Percentiles rank a stretch among this genome's conserved stretches.
These are phyloP conservation scores for Eryngium alpinum DNA, from an alignment of 140 eudicot species.

Conservation along the genomic window DNA sequence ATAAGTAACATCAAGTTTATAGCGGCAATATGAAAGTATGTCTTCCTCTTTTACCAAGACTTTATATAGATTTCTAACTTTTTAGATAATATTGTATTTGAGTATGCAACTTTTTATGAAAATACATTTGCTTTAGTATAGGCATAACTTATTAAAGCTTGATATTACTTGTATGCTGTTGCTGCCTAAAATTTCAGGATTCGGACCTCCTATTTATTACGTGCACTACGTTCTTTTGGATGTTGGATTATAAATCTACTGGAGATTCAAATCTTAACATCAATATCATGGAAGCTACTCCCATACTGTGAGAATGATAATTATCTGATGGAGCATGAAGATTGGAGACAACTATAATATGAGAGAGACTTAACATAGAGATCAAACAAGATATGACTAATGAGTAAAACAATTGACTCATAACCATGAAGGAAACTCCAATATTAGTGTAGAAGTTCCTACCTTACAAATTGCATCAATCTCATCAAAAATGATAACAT, in stretches of 20 bases:
- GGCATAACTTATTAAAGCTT: background rate
- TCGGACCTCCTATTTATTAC: too few relatives aligned
- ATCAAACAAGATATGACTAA: background rate
- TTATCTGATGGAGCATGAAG: background rate
- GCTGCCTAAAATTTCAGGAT: background rate
- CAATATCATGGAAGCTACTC: background rate
- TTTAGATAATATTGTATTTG: background rate
- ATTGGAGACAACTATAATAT: background rate
- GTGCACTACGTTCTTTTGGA: background rate
- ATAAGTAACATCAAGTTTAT: background rate
- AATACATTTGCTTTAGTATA: background rate
- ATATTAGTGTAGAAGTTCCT: slow-evolving; percentile 18
- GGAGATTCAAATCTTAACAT: background rate
- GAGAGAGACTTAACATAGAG: background rate
- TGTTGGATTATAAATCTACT: background rate
- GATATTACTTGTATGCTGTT: background rate
- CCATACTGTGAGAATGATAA: background rate
- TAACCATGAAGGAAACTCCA: slow-evolving; percentile 3
- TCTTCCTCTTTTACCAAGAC: background rate
- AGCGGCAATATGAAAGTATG: background rate
- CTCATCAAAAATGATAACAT: slow-evolving; percentile 95
- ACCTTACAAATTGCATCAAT: slow-evolving; percentile 98
- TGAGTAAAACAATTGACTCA: slow-evolving; percentile 9
- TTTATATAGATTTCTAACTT: background rate
- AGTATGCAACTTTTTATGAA: too few relatives aligned